Evolutionary conservation across 495 filamentous ascomycete genomes (phyloP).

Genomic region (Astrothelium subdiscretum): DNA sequence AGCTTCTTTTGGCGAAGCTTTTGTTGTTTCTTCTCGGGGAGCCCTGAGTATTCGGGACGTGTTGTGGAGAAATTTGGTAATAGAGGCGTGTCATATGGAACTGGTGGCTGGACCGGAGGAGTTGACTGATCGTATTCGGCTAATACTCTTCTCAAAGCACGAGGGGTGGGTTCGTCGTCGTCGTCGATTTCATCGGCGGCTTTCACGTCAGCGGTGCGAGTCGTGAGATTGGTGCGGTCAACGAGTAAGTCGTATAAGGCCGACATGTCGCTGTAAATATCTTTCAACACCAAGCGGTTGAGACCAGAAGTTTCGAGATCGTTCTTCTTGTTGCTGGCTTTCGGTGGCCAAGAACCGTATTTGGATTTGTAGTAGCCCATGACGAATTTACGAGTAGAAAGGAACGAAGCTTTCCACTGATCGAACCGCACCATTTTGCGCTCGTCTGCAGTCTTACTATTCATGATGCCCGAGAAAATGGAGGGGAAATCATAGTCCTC

Average conservation of each 20-base stretch:
- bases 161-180: constrained; percentile 34
- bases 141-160: constrained; percentile 60
- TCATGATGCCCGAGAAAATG: constrained; percentile 78
- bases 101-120: constrained; percentile 78
- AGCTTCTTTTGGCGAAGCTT: constrained; percentile 56
- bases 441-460: constrained; percentile 59
- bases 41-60: constrained; percentile 46
- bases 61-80: constrained; percentile 56
- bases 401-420: constrained; percentile 64
- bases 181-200: constrained; percentile 44
- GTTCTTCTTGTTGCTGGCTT: constrained; percentile 80
- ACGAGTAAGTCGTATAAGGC: constrained; percentile 81
- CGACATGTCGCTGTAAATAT: constrained; percentile 77
- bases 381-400: constrained; percentile 60
- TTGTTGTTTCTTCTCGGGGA: constrained; percentile 57
- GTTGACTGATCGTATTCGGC: constrained; percentile 78
- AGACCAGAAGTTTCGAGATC: constrained; percentile 73
- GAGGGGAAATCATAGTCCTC: constrained; percentile 83
- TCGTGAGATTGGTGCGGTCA: constrained; percentile 55
- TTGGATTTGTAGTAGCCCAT: constrained; percentile 67
- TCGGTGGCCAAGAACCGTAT: constrained; percentile 91
- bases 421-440: constrained; percentile 72
- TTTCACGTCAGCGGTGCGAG: constrained; percentile 29
- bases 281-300: constrained; percentile 68
- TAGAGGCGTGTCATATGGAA: constrained; percentile 82